Evolutionary conservation across 768 basidiomycete species (phyloP).

Genomic region (Suillus subluteus): DNA sequence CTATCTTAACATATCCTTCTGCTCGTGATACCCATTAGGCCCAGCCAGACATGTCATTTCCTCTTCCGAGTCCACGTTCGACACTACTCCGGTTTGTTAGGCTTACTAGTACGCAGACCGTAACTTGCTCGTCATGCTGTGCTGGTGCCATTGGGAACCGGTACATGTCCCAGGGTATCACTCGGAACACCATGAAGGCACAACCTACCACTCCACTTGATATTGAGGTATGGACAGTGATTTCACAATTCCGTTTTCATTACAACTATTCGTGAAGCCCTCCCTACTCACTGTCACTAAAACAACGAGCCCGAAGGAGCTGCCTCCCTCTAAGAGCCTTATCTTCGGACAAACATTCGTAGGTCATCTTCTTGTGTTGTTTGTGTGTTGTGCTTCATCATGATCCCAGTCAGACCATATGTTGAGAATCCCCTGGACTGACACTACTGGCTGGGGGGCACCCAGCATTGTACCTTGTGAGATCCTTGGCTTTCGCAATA

Average conservation of each 20-base stretch:
- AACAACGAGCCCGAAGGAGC: slow-evolving; percentile 56
- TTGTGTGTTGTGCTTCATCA: slow-evolving; percentile 15
- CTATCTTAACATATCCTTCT: neutral
- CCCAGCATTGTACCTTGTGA: slow-evolving; percentile 84
- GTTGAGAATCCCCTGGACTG: slow-evolving; percentile 79
- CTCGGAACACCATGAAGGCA: slow-evolving; percentile 51
- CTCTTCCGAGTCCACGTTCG: slow-evolving; percentile 11
- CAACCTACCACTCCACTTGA: slow-evolving; percentile 47
- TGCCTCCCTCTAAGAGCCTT: slow-evolving; percentile 68
- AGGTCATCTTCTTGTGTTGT: slow-evolving; percentile 30
- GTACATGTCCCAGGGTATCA: slow-evolving; percentile 17
- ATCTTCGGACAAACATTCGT: slow-evolving; percentile 88
- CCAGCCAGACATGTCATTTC: slow-evolving; percentile 24
- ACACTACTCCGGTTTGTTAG: slow-evolving; percentile 16
- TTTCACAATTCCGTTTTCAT: neutral
- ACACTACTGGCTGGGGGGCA: slow-evolving; percentile 73
- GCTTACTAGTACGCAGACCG: slow-evolving; percentile 3
- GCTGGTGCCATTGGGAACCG: slow-evolving; percentile 11
- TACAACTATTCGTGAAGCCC: slow-evolving; percentile 42
- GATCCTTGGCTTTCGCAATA: slow-evolving; percentile 30
- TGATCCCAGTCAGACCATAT: slow-evolving; percentile 78
- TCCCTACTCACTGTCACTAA: slow-evolving; percentile 52
- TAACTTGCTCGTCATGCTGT: slow-evolving; percentile 13
- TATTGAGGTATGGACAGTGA: slow-evolving; percentile 48
- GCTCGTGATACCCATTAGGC: neutral